phyloP scores from a whole-genome alignment of 352 stramenopile species.

The Elongisporangium undulatum region DNA sequence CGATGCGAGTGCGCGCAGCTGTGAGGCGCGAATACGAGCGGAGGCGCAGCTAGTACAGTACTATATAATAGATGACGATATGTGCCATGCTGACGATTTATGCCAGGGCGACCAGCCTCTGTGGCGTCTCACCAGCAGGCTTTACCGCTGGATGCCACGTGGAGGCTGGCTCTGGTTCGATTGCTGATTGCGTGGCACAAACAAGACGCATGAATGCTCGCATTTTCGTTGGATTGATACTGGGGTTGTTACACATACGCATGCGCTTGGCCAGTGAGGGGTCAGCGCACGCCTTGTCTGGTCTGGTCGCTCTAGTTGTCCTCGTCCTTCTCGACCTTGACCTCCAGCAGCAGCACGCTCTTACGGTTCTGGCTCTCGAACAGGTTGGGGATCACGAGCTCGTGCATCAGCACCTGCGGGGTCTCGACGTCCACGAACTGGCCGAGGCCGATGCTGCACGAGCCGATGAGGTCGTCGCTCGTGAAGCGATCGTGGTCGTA shows the following conservation, averaged over 20 bases:
- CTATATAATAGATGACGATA: too few relatives aligned
- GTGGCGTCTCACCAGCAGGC: too few relatives aligned
- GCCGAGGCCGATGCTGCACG: conserved; percentile 42
- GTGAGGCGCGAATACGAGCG: too few relatives aligned
- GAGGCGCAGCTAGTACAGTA: too few relatives aligned
- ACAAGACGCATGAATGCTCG: neutral
- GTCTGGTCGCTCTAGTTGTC: conserved; percentile 15
- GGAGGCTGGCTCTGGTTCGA: too few relatives aligned
- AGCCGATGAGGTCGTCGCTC: conserved; percentile 77
- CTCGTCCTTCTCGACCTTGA: conserved; percentile 53
- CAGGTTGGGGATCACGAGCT: conserved; percentile 38
- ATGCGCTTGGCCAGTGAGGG: neutral
- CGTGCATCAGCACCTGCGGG: conserved; percentile 59
- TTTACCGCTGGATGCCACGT: too few relatives aligned
- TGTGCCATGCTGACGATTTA: too few relatives aligned
- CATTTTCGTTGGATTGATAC: neutral
- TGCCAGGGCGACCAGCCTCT: too few relatives aligned
- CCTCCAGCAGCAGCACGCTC: conserved; percentile 68
- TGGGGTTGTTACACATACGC: neutral
- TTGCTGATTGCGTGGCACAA: too few relatives aligned
- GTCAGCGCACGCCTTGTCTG: neutral
- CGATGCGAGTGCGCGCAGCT: too few relatives aligned
- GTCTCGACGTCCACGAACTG: conserved; percentile 35
- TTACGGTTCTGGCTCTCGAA: conserved; percentile 69
- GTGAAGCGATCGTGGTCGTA: conserved; percentile 75